These are phyloP conservation scores for Sugiyamaella neomexicana DNA, from an alignment of 1,139 yeast genomes.

Conservation along the genomic window DNA sequence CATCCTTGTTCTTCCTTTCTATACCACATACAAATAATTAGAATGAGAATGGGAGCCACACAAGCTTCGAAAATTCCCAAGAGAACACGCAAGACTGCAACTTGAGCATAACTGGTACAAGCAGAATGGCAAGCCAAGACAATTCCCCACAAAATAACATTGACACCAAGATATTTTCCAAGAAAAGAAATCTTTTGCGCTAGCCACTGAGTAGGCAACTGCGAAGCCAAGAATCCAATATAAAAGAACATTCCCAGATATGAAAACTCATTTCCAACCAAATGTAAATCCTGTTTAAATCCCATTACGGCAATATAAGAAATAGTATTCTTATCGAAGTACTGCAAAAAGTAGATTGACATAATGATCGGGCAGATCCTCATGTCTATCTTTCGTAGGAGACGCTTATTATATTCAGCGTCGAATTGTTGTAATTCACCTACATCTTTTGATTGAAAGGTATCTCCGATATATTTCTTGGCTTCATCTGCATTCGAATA, in stretches of 20 bases:
- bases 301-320: constrained; percentile 66
- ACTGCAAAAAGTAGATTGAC: constrained; percentile 52
- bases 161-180: constrained; percentile 49
- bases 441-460: constrained; percentile 7
- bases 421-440: constrained; percentile 17
- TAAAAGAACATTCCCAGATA: constrained; percentile 65
- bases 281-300: constrained; percentile 44
- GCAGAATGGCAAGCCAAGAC: constrained; percentile 49
- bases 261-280: constrained; percentile 45
- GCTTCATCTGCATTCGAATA: constrained; percentile 13
- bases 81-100: constrained; percentile 49
- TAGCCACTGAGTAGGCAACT: constrained; percentile 53
- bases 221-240: constrained; percentile 53
- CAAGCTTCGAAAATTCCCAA: constrained; percentile 54
- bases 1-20: constrained; percentile 31
- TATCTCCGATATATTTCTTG: constrained; percentile 8
- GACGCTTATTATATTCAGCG: constrained; percentile 37
- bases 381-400: constrained; percentile 55
- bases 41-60: constrained; percentile 29
- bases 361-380: constrained; percentile 48
- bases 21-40: constrained; percentile 33
- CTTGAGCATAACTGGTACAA: constrained; percentile 46
- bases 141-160: constrained; percentile 50
- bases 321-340: constrained; percentile 62
- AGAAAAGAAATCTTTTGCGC: constrained; percentile 52